Evolutionary conservation across 495 filamentous ascomycete species (phyloP), one percentile per base, ranked within the genome.

Genomic region (Xylaria bambusicola): DNA sequence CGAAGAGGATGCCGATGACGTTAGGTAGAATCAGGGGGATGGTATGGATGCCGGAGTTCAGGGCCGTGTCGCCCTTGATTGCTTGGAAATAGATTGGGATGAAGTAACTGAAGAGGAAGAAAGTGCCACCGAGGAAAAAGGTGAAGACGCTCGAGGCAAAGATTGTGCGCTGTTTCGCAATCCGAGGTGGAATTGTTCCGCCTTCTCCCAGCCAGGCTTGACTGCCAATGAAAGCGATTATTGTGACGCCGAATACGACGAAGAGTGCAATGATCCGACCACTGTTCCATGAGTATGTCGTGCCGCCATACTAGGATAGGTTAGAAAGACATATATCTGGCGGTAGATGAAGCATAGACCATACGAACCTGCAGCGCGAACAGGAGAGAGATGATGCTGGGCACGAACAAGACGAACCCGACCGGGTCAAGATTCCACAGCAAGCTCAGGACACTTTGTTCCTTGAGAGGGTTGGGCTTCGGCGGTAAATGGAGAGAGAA

Each of bases 61-160:
- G 67, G 6, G 84, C 79, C 1, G 75, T 74, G 12, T 74, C 74
- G n/a, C 77, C 76, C 56, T 85, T 80, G 52, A 85, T 83, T 17
- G 83, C 83, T 73, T 91, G 88, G 72, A 91, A 89, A 84, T 84
- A 91, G 40, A 90, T 78, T 0, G 86, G 86, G 3, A 89, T 69
- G 56, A 80, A 86, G 66, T 85, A 88, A 9, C 84, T 74, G 35
- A 87, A 63, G 36, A 90, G 70, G 62, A 92, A 83, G 77, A 90
- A 90, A 0, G 82, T 72, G 10, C 78, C 85, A 5, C 83, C 81
- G 26, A 86, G 47, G 61, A 79, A 77, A 60, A 84, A 77, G 21
- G 80, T 71, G 67, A 85, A 91, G 56, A 80, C 73, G 0, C 77
- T 71, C 3, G 80, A 80, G 20, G 75, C 78, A 36, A 81, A 79